A percentile compares a stretch with the other conserved stretches of the same genome.
These are phyloP conservation scores for Polytrichum commune DNA, from an alignment of 225 moss, liverwort and hornwort species.

Conservation along the genomic window DNA sequence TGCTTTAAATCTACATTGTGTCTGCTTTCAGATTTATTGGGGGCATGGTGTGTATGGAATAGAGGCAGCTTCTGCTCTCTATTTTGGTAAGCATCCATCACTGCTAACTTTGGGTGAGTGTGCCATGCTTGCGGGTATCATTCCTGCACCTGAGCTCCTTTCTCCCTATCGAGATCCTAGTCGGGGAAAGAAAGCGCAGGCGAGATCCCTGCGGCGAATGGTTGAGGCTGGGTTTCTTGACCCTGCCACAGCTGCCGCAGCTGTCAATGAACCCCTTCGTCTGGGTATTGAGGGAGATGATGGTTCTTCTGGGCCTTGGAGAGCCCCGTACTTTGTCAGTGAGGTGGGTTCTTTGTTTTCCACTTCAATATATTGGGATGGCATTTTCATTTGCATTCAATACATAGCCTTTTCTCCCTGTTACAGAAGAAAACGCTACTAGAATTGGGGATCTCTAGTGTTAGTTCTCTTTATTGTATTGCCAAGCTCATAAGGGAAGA, in stretches of 20 bases:
- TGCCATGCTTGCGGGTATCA: constrained; percentile 99
- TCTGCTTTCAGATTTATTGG: constrained; percentile 88
- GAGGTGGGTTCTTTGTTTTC: constrained; percentile 47
- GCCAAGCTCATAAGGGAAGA: no score
- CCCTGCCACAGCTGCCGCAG: constrained; percentile 64
- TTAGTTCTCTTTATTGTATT: no score
- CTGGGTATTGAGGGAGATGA: constrained; percentile 77
- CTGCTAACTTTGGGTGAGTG: constrained; percentile 84
- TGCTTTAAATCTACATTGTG: constrained; percentile 7
- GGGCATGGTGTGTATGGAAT: constrained; percentile 97
- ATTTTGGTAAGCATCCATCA: constrained; percentile 95
- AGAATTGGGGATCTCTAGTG: no score
- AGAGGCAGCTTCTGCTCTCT: constrained; percentile 89
- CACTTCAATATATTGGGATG: not conserved
- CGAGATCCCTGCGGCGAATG: constrained; percentile 88
- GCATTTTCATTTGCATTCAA: no score
- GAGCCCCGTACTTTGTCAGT: constrained; percentile 95
- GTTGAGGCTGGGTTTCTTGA: constrained; percentile 95
- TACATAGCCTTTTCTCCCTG: no score
- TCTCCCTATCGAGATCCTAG: constrained; percentile 93
- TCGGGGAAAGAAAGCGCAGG: constrained; percentile 94
- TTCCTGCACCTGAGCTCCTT: constrained; percentile 92
- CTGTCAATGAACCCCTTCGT: constrained; percentile 68
- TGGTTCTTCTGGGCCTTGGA: constrained; percentile 84
- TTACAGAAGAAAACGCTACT: no score